Evolutionary conservation across 148 eudicot genomes (phyloP).

Genomic region (Linanthus parryae): DNA sequence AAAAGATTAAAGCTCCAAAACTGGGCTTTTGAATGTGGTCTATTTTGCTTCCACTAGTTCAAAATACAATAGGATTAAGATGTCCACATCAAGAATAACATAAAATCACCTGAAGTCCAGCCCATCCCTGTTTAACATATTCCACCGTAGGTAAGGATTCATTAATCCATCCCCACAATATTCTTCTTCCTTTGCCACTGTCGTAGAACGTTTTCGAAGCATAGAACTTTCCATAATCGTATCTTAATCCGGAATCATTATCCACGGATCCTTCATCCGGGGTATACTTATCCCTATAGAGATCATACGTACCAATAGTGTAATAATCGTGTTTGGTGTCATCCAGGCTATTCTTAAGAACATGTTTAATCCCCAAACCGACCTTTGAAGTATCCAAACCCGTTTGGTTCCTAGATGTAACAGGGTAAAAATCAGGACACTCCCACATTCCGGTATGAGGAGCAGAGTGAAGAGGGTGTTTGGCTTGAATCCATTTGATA

Average conservation of each 20-base stretch:
- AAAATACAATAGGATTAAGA: no score
- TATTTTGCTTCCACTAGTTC: no score
- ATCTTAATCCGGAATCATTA: slow-evolving; percentile 29
- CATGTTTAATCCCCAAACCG: slow-evolving; percentile 32
- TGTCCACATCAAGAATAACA: neutral
- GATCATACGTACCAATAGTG: slow-evolving; percentile 48
- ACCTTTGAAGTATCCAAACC: slow-evolving; percentile 35
- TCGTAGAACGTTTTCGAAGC: slow-evolving; percentile 81
- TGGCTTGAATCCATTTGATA: slow-evolving; percentile 29
- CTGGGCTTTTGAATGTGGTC: no score
- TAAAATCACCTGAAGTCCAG: slow-evolving; percentile 59
- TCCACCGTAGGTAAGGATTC: slow-evolving; percentile 24
- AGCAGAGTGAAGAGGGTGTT: slow-evolving; percentile 33
- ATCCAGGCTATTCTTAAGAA: slow-evolving; percentile 46
- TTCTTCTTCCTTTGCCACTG: slow-evolving; percentile 31
- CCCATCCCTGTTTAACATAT: slow-evolving; percentile 50
- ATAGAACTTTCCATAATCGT: slow-evolving; percentile 67
- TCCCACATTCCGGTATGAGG: slow-evolving; percentile 70
- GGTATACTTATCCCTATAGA: slow-evolving; percentile 23
- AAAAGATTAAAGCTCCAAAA: no score
- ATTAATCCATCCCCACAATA: slow-evolving; percentile 67
- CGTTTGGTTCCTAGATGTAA: slow-evolving; percentile 2
- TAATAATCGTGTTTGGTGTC: slow-evolving; percentile 39
- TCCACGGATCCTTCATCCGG: slow-evolving; percentile 37
- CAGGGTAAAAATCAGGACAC: slow-evolving; percentile 69